phyloP scores from a whole-genome alignment of 176 grass and related monocot genomes.

The Chloris gayana region DNA sequence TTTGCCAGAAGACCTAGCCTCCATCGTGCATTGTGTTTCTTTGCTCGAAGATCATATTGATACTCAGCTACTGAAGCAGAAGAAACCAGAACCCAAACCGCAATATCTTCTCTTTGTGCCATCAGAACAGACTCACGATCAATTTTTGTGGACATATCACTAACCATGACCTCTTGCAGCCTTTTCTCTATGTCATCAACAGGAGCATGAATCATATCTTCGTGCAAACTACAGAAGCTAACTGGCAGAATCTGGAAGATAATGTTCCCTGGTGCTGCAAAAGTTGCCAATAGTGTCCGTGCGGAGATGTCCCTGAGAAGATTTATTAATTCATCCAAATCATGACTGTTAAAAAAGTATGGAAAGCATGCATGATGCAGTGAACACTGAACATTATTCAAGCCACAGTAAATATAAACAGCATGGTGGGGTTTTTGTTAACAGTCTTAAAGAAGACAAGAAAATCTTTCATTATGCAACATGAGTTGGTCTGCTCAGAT shows the following conservation, averaged over 20 bases:
- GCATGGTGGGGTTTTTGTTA: background rate
- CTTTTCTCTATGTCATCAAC: slow-evolving; percentile 49
- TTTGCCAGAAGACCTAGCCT: slow-evolving; percentile 72
- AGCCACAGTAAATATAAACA: background rate
- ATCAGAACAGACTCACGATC: slow-evolving; percentile 31
- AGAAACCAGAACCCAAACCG: slow-evolving; percentile 84
- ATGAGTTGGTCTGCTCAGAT: background rate
- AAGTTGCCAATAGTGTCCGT: slow-evolving; percentile 43
- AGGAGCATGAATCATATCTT: slow-evolving; percentile 48
- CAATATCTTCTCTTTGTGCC: slow-evolving; percentile 60
- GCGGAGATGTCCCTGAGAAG: slow-evolving; percentile 61
- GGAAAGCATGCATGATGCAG: background rate
- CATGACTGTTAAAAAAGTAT: slow-evolving; percentile 24
- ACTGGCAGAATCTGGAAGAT: slow-evolving; percentile 78
- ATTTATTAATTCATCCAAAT: slow-evolving; percentile 27
- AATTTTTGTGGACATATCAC: slow-evolving; percentile 31
- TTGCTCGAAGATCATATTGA: slow-evolving; percentile 55
- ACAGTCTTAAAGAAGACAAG: slow-evolving; percentile 9
- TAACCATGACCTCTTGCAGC: slow-evolving; percentile 36
- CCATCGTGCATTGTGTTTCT: slow-evolving; percentile 60
- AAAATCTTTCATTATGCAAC: background rate
- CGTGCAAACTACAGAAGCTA: slow-evolving; percentile 60
- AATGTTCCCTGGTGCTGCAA: slow-evolving; percentile 52
- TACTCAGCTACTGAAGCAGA: slow-evolving; percentile 64
- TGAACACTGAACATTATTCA: background rate